Base-by-base conservation (phyloP, 139 green algal species). In the Tetradesmus lagerheimii region DNA sequence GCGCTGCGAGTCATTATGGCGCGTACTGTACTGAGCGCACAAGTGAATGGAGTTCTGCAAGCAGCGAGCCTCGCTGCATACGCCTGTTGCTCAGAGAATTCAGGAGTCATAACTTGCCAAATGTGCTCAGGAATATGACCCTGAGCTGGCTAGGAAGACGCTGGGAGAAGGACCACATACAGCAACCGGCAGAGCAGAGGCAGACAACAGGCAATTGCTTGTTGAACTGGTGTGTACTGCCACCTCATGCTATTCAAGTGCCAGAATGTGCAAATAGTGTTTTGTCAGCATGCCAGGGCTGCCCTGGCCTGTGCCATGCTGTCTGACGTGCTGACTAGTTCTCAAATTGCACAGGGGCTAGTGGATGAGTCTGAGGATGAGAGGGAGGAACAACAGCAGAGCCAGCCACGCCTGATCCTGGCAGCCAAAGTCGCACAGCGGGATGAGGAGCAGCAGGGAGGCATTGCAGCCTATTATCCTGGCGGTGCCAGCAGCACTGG, bases 41-140 rank as follows among this genome's bases (percentile, higher is more conserved):
- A 71, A 71, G 23, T 20, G 31, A 31, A 31, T 31, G 15, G 15
- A 64, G 16, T 27, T 80, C n/a, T 62, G 45, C 2, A 31, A 45
- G 43, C 16, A 86, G n/a, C 41, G 43, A 2, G 4, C 75, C 1
- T 78, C 15, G 18, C 9, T 77, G 31, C 34, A 57, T 20, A 27
- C 29, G 53, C 57, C 9, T 1, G 11, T 50, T 27, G 18, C 50
- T 34, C 14, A 47, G 6, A 41, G 2, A 83, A n/a, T 64, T 9
- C 27, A 45, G 5, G 41, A 39, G 31, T 31, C 4, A 31, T 71
- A n/a, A 71, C 4, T n/a, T n/a, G n/a, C n/a, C n/a, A 71, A 9
- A n/a, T 74, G 20, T 25, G 43, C 57, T 25, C 71, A 91, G 88
- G 88, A 91, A 9, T 93, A 91, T 37, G 75, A 94, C 74, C 91